Evolutionary conservation across 2,329 filamentous ascomycete genomes (phyloP), one percentile per base, ranked within the genome.

Genomic region (Colletotrichum sp.): DNA sequence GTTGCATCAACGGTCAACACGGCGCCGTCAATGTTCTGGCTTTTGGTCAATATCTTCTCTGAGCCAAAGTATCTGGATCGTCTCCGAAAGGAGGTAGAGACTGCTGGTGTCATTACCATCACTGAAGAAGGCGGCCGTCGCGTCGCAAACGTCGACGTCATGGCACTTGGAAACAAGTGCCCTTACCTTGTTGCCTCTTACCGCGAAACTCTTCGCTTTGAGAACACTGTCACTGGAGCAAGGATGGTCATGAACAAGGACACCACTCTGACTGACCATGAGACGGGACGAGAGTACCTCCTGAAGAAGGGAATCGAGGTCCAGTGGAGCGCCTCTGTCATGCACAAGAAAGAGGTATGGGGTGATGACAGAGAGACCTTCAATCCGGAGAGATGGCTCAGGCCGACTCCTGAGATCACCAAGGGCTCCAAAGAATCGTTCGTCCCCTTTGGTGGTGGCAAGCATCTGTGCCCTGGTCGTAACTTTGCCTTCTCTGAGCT

Each of bases 191-290:
- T 85, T 21, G 84, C 85, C 8, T 82, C 82, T 8, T 88, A 85
- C 77, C 85, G 85, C 58, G 88, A 90, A 78, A 83, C 82, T 1
- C 79, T 89, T 32, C 85, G 88, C 15, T 61, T 87, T 1, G 82
- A 81, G 43, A 82, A 85, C 15, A 83, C 84, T 9, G 80, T 83
- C 15, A 79, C 84, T 2, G 84, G 84, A 6, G 84, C 82, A 28
- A 84, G 88, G 21, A 78, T 82, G 5, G 85, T 89, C 6, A 79
- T 83, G 56, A 77, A 82, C 13, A 79, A 82, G 30, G 87, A 89
- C 60, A 88, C 86, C 0, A 79, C 76, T 5, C 66, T 84, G 28
- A 75, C 78, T 12, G 80, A 83, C 70, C 72, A 71, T 5, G 67
- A 70, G 21, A 66, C 78, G 3, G 80, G 80, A 7, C 64, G 70